Conservation (phyloP, 306 rosid species). For the Trichosanthes truncata region DNA sequence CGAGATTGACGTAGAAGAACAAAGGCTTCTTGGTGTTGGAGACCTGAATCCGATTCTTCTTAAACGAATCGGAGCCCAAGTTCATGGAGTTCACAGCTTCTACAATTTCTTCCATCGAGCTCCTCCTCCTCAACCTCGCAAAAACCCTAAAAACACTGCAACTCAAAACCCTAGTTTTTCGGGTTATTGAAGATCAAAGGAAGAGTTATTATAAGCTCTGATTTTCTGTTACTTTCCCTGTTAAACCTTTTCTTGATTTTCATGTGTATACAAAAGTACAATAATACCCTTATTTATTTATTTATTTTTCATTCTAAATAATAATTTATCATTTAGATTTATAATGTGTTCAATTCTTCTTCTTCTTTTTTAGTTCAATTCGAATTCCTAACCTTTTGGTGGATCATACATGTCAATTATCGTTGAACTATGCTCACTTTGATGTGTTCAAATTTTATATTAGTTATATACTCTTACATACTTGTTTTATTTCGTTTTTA, state of each 20-base stretch:
- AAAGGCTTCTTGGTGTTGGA: conserved; percentile 40
- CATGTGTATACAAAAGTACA: not conserved
- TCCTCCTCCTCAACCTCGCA: not conserved
- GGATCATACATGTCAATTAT: too few species aligned
- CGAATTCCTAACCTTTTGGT: too few species aligned
- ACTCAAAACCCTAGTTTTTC: not conserved
- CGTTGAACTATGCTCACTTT: too few species aligned
- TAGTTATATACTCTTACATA: too few species aligned
- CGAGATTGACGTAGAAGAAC: conserved; percentile 42
- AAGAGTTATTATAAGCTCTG: not conserved
- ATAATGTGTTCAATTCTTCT: not conserved
- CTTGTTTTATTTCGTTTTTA: too few species aligned
- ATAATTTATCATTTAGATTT: not conserved
- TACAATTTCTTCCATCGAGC: conserved; percentile 32
- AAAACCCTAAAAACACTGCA: conserved; percentile 14
- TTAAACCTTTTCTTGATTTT: not conserved
- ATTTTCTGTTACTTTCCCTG: not conserved
- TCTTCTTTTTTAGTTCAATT: too few species aligned
- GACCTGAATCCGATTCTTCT: conserved; percentile 43
- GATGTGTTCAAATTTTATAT: too few species aligned
- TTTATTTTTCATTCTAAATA: not conserved
- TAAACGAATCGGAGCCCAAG: conserved; percentile 15
- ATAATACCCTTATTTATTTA: not conserved
- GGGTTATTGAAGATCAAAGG: not conserved
- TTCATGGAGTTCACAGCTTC: conserved; percentile 24